Conservation (phyloP, 495 filamentous ascomycete species). For the Thozetella sp. region DNA sequence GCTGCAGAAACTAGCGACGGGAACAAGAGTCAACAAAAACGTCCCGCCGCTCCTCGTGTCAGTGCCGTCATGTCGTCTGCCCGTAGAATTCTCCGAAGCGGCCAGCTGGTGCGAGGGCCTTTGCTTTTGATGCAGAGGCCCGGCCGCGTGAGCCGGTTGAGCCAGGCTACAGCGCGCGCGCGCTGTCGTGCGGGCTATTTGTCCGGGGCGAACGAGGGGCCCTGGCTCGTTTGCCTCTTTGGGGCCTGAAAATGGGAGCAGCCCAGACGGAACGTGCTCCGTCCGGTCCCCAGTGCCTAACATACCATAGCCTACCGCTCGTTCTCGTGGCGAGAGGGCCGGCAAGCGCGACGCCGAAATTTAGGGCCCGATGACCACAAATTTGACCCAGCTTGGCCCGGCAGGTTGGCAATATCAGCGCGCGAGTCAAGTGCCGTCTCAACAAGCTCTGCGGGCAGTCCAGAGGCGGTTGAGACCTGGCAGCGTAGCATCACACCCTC, state of each 20-base stretch:
- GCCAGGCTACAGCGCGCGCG: background rate
- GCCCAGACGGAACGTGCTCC: no score
- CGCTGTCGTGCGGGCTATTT: background rate
- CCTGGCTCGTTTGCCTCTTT: background rate
- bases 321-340: no score
- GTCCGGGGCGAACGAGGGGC: background rate
- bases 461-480: background rate
- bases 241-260: no score
- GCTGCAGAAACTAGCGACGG: background rate
- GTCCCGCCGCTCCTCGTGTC: background rate
- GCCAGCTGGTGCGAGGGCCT: background rate
- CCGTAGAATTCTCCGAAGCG: constrained; percentile 1
- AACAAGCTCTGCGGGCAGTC: background rate
- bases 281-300: no score
- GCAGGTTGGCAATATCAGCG: background rate
- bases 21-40: background rate
- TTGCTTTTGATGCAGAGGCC: background rate
- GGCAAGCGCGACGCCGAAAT: no score
- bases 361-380: no score
- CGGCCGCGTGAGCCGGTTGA: background rate
- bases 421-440: constrained; percentile 1
- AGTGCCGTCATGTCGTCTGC: background rate
- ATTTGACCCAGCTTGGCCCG: background rate
- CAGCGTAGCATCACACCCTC: constrained; percentile 3
- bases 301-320: no score